A percentile compares a stretch with the other conserved stretches of the same genome.
Conservation (phyloP, 2,329 filamentous ascomycete species). For the Cytospora leucostoma region DNA sequence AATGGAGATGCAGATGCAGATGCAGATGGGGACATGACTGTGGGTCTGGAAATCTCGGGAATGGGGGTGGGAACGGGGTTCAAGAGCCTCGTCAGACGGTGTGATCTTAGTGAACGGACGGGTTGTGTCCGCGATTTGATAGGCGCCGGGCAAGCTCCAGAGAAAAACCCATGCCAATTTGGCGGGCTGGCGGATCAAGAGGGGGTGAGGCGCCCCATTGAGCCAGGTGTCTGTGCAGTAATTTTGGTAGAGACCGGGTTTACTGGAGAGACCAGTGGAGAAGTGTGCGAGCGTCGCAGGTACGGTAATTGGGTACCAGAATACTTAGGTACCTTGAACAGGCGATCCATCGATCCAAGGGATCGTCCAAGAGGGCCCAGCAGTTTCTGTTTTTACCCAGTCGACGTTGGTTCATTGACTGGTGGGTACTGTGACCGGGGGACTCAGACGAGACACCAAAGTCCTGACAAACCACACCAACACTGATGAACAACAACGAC, state of each 20-base stretch:
- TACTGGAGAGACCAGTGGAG: conserved; percentile 5
- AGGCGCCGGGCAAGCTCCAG: conserved; percentile 8
- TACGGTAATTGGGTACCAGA: conserved; percentile 3
- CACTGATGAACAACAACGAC: conserved; percentile 14
- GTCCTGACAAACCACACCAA: conserved; percentile 8
- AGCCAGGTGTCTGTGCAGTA: conserved; percentile 24
- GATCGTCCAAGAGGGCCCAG: conserved; percentile 21
- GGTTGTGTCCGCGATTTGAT: conserved; percentile 13
- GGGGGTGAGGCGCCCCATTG: conserved; percentile 7
- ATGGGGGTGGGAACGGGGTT: conserved; percentile 13
- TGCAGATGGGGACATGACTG: conserved; percentile 27
- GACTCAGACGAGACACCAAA: conserved; percentile 15
- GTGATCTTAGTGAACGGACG: conserved; percentile 13
- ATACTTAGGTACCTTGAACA: conserved; percentile 7
- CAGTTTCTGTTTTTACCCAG: conserved; percentile 29
- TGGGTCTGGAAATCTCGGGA: conserved; percentile 23
- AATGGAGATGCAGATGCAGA: conserved; percentile 27
- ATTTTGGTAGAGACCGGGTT: conserved; percentile 11
- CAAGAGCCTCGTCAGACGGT: not conserved
- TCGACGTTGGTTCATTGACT: conserved; percentile 16
- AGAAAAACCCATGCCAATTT: conserved; percentile 12
- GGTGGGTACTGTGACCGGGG: conserved; percentile 10
- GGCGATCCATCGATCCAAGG: conserved; percentile 20
- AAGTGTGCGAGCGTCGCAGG: not conserved
- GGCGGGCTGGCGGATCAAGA: conserved; percentile 4